Evolutionary conservation across 2,329 filamentous ascomycete genomes (phyloP), one percentile per base, ranked within the genome.

Genomic region (Herpotrichia juniperi): DNA sequence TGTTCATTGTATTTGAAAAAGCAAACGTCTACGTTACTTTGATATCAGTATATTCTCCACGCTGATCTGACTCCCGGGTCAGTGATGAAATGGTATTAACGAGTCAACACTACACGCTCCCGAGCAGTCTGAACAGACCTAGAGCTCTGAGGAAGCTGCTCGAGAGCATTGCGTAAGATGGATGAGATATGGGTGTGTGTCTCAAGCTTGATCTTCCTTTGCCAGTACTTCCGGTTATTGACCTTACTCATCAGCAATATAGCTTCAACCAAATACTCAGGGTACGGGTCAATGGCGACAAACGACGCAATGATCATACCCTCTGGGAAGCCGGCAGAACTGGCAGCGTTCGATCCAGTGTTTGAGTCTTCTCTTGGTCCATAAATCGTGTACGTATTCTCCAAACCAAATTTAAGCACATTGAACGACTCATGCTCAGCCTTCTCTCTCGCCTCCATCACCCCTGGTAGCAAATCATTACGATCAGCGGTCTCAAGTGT

Each of bases 351-450:
- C 17, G 37, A 25, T 35, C n/a, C 25, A 42, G n/a, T 26, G 25
- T 30, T 42, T 32, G 37, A 32, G 26, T 42, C 37, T 14, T 31
- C 35, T 43, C 39, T 37, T 8, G 46, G 16, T 32, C 37, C 37
- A 37, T 37, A 17, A 24, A 47, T 24, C 19, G 19, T 42, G 30
- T 52, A 57, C 14, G 25, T 42, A 21, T 16, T 50, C 16, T 54
- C 51, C 11, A 51, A 14, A 6, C 55, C 55, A 24, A 53, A 53
- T 19, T 53, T 55, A 28, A 55, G 52, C 28, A 53, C 46, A 16
- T 47, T 47, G 46, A 58, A 48, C 8, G 52, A 44, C 17, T 53
- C 49, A 28, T 55, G 46, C 24, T 58, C 55, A 26, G 44, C 43
- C 14, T 58, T 43, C 22, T 46, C 17, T 39, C 39, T 46, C 19